Conservation (phyloP, 768 basidiomycete genomes). For the Auricularia cornea region DNA sequence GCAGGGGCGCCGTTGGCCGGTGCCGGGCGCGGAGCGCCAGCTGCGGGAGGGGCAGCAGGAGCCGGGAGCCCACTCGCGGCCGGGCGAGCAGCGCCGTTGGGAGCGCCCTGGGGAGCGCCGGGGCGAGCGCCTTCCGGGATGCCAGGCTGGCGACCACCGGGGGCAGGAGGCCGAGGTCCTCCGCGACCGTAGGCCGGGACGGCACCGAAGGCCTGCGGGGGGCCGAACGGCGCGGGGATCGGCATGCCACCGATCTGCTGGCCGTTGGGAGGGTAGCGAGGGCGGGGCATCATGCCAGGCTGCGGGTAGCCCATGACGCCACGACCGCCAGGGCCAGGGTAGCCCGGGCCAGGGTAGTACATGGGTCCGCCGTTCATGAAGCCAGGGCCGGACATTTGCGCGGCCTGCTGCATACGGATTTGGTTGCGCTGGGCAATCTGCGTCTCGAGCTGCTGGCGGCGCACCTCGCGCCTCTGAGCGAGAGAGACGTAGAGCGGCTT, state of each 20-base stretch:
- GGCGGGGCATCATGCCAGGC: slow-evolving; percentile 80
- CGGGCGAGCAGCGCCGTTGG: slow-evolving; percentile 31
- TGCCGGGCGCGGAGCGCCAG: slow-evolving; percentile 27
- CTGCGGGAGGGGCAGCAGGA: slow-evolving; percentile 36
- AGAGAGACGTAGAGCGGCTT: slow-evolving; percentile 99
- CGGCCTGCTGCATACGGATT: slow-evolving; percentile 93
- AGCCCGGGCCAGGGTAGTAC: slow-evolving; percentile 74
- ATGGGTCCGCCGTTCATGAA: slow-evolving; percentile 72
- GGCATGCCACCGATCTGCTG: slow-evolving; percentile 71
- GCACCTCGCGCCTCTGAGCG: slow-evolving; percentile 96
- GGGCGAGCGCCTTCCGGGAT: not conserved
- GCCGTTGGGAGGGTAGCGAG: slow-evolving; percentile 67
- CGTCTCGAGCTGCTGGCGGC: slow-evolving; percentile 95
- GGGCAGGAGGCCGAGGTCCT: slow-evolving; percentile 46
- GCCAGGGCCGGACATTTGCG: slow-evolving; percentile 67
- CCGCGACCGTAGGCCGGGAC: slow-evolving; percentile 57
- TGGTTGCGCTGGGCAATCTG: slow-evolving; percentile 98
- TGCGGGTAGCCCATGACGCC: slow-evolving; percentile 76
- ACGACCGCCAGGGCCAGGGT: slow-evolving; percentile 71
- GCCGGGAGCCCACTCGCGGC: slow-evolving; percentile 36
- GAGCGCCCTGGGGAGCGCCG: slow-evolving; percentile 24
- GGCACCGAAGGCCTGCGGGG: slow-evolving; percentile 60
- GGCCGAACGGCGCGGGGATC: slow-evolving; percentile 62
- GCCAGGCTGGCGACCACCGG: not conserved
- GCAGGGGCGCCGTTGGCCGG: slow-evolving; percentile 22